phyloP scores from a whole-genome alignment of 257 asterid species.

The Handroanthus guayacan region DNA sequence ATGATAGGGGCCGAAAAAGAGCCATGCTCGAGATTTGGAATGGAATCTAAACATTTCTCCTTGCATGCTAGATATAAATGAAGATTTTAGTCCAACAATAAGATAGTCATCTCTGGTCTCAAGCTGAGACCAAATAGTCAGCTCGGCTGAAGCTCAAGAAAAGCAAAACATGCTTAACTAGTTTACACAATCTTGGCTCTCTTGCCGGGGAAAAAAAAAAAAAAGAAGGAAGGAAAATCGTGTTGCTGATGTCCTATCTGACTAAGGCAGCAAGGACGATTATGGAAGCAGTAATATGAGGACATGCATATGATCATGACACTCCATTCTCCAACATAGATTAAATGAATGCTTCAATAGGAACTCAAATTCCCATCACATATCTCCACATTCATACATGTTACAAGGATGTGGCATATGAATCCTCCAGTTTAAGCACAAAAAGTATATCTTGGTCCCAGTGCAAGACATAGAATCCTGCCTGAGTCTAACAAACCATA shows the following conservation, averaged over 20 bases:
- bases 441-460: not conserved
- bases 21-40: not conserved
- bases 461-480: not conserved
- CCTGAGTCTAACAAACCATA: not conserved
- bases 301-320: not conserved
- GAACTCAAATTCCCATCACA: not conserved
- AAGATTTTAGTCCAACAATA: conserved; percentile 13
- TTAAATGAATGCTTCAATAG: not conserved
- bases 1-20: conserved; percentile 1
- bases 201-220: not conserved
- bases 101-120: conserved; percentile 4
- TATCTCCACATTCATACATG: conserved; percentile 5
- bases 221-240: not conserved
- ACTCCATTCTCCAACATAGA: not conserved
- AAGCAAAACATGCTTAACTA: conserved; percentile 17
- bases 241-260: not conserved
- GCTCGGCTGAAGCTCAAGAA: conserved; percentile 1
- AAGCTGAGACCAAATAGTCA: not conserved
- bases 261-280: not conserved
- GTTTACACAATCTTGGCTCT: not conserved
- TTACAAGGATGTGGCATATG: not conserved
- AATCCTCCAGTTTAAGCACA: conserved; percentile 9
- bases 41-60: not conserved
- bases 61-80: not conserved
- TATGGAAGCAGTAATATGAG: not conserved